These are phyloP conservation scores for Umbellularia californica DNA, from an alignment of 164 flowering plant genomes.

Conservation along the genomic window DNA sequence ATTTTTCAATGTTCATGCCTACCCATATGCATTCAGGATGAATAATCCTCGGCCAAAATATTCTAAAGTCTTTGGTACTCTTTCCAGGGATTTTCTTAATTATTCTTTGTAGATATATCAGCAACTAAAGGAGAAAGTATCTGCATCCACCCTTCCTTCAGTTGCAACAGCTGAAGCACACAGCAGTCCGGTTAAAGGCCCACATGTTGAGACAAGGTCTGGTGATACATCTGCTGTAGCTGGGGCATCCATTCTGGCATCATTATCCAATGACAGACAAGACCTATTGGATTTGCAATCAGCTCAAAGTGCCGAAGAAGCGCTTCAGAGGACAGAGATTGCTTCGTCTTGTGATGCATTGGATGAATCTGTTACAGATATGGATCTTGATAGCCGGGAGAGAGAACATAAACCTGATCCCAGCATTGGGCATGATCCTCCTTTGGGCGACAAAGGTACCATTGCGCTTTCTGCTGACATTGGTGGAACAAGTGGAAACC, in stretches of 20 bases:
- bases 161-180: conserved; percentile 39
- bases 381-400: conserved; percentile 55
- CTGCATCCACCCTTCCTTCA: conserved; percentile 29
- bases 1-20: no score
- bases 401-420: conserved; percentile 36
- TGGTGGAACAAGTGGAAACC: conserved; percentile 37
- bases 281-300: conserved; percentile 47
- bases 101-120: conserved; percentile 56
- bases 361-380: conserved; percentile 18
- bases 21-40: not conserved
- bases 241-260: conserved; percentile 82
- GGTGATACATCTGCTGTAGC: conserved; percentile 77
- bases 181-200: conserved; percentile 41
- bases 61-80: not conserved
- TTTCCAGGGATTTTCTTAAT: no score
- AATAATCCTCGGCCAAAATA: conserved; percentile 35
- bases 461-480: conserved; percentile 21
- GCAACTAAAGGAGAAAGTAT: conserved; percentile 32
- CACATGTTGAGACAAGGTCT: conserved; percentile 47
- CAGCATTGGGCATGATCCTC: conserved; percentile 7
- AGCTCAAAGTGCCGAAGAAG: conserved; percentile 34
- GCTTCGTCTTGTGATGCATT: conserved; percentile 35
- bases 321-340: conserved; percentile 36
- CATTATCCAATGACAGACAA: conserved; percentile 55
- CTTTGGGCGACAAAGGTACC: conserved; percentile 26